Evolutionary conservation across 2,329 filamentous ascomycete genomes (phyloP).

Genomic region (Acrocalymma vagum): DNA sequence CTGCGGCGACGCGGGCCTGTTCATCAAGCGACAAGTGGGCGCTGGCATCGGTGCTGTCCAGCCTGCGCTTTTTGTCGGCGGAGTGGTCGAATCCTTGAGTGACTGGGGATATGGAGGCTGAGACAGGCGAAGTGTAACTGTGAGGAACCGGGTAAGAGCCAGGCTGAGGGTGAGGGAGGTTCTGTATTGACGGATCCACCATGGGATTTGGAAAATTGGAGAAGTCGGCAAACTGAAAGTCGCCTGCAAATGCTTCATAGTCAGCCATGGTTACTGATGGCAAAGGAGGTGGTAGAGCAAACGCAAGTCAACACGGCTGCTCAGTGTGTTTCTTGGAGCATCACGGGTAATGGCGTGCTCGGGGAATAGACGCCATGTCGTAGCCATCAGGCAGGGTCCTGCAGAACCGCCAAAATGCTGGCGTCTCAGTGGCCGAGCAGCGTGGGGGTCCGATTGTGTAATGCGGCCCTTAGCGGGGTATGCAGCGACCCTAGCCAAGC

Average conservation of each 20-base stretch:
- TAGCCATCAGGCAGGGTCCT: too few relatives aligned
- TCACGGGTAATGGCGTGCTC: constrained; percentile 49
- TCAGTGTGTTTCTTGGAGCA: constrained; percentile 18
- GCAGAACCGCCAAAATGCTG: too few relatives aligned
- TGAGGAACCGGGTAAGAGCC: constrained; percentile 32
- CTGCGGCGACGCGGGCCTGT: constrained; percentile 55
- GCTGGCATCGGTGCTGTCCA: constrained; percentile 43
- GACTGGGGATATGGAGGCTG: constrained; percentile 38
- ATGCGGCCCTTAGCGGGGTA: constrained; percentile 35
- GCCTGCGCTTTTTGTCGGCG: constrained; percentile 57
- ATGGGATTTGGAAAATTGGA: constrained; percentile 47
- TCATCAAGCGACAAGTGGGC: constrained; percentile 53
- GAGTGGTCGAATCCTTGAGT: constrained; percentile 35
- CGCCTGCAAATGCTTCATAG: constrained; percentile 46
- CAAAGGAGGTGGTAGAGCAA: constrained; percentile 10
- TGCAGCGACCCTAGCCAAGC: constrained; percentile 23
- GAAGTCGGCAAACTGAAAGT: constrained; percentile 58
- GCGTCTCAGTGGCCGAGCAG: constrained; percentile 32
- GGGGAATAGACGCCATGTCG: too few relatives aligned
- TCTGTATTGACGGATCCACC: constrained; percentile 40
- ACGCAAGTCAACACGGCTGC: constrained; percentile 15
- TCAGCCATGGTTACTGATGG: constrained; percentile 40
- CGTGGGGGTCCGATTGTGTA: constrained; percentile 39
- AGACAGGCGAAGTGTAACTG: constrained; percentile 37
- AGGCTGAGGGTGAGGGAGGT: constrained; percentile 34